Conservation (phyloP, 345 rosid species). For the Arabidopsis suecica region DNA sequence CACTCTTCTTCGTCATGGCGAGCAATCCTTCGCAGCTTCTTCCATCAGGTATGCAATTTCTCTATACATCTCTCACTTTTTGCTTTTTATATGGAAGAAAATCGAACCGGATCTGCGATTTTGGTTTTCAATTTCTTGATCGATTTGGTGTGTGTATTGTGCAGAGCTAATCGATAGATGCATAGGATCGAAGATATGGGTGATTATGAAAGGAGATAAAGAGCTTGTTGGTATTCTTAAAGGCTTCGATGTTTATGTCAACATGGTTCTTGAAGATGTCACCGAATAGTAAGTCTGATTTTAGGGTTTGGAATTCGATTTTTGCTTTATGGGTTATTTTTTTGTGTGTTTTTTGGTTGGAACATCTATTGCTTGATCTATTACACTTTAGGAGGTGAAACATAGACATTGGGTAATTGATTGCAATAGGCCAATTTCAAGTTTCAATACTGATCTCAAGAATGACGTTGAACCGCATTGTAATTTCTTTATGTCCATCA, state of each 20-base stretch:
- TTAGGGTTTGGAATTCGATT: conserved; percentile 17
- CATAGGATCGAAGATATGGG: conserved; percentile 89
- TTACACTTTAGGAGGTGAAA: neutral
- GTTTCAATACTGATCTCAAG: neutral
- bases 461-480: neutral
- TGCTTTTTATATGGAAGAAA: neutral
- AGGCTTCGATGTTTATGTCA: conserved; percentile 86
- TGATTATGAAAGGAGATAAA: conserved; percentile 92
- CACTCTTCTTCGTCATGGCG: conserved; percentile 51
- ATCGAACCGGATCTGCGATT: conserved; percentile 27
- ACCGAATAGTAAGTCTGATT: conserved; percentile 64
- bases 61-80: neutral
- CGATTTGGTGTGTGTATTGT: neutral
- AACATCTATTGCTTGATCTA: neutral
- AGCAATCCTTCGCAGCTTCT: conserved; percentile 83
- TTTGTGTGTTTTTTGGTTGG: neutral
- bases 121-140: neutral
- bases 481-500: neutral
- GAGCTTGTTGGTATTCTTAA: conserved; percentile 82
- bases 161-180: conserved; percentile 87
- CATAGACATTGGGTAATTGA: neutral
- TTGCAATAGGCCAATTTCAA: neutral
- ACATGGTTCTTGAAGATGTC: conserved; percentile 81
- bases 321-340: neutral
- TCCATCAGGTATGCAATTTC: conserved; percentile 56